Evolutionary conservation across 2,329 filamentous ascomycete species (phyloP).

Genomic region (Aspergillus sp.): DNA sequence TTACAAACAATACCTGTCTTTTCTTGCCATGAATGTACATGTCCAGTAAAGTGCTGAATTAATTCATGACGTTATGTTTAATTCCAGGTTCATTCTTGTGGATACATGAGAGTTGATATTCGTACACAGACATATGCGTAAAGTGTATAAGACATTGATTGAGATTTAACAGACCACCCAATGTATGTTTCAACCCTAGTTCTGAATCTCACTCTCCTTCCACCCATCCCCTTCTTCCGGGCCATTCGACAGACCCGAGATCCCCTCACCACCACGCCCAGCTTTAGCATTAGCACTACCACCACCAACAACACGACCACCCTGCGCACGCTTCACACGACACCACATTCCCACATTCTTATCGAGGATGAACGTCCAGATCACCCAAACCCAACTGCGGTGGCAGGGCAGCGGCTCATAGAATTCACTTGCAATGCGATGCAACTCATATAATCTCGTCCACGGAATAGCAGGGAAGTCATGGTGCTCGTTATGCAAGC

Average conservation of each 20-base stretch:
- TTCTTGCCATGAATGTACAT: too few relatives aligned
- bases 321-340: constrained; percentile 84
- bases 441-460: constrained; percentile 73
- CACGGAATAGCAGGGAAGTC: constrained; percentile 96
- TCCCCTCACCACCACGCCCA: constrained; percentile 40
- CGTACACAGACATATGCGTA: too few relatives aligned
- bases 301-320: constrained; percentile 54
- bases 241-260: constrained; percentile 37
- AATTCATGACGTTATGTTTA: too few relatives aligned
- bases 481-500: constrained; percentile 97
- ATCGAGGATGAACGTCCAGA: constrained; percentile 94
- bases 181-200: constrained; percentile 30
- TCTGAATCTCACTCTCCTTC: constrained; percentile 64
- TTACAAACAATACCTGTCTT: too few relatives aligned
- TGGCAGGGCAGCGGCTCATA: constrained; percentile 83
- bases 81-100: too few relatives aligned
- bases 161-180: too few relatives aligned
- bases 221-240: constrained; percentile 49
- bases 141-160: too few relatives aligned
- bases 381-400: constrained; percentile 82
- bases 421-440: constrained; percentile 79
- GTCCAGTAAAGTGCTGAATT: too few relatives aligned
- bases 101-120: too few relatives aligned
- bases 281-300: constrained; percentile 16
- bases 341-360: constrained; percentile 83